These are phyloP conservation scores for Byssothecium circinans DNA, from an alignment of 2,329 filamentous ascomycete genomes.

Conservation along the genomic window DNA sequence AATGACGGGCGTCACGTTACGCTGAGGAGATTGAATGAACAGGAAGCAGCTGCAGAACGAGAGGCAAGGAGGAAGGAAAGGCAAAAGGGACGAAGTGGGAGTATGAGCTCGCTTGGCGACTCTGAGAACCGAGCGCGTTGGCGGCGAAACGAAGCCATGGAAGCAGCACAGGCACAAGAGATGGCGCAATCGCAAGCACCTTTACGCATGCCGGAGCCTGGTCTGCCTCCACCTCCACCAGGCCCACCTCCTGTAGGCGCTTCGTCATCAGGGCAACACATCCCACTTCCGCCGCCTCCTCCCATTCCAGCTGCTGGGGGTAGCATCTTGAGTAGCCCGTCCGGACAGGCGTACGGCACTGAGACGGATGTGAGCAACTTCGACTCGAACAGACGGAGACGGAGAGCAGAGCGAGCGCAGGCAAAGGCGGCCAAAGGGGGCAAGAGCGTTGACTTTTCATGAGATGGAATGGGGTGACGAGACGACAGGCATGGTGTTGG, in stretches of 20 bases:
- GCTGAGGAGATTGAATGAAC: constrained; percentile 61
- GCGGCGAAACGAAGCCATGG: constrained; percentile 43
- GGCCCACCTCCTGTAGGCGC: constrained; percentile 25
- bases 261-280: constrained; percentile 18
- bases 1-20: constrained; percentile 66
- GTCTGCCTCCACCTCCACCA: constrained; percentile 30
- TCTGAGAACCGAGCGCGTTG: constrained; percentile 40
- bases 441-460: constrained; percentile 46
- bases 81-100: constrained; percentile 43
- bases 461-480: constrained; percentile 10
- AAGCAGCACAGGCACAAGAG: constrained; percentile 38
- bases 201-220: constrained; percentile 22
- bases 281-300: constrained; percentile 37
- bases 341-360: constrained; percentile 39
- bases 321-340: constrained; percentile 42
- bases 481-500: constrained; percentile 1
- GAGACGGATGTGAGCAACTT: constrained; percentile 44
- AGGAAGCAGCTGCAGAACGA: constrained; percentile 63
- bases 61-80: constrained; percentile 56
- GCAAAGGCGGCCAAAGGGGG: constrained; percentile 41
- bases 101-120: constrained; percentile 44
- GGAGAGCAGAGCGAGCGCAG: constrained; percentile 44
- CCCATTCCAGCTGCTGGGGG: constrained; percentile 34
- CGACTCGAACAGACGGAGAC: constrained; percentile 42
- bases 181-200: constrained; percentile 23